phyloP scores from a whole-genome alignment of 495 filamentous ascomycete genomes.

The Talaromyces trachyspermus region DNA sequence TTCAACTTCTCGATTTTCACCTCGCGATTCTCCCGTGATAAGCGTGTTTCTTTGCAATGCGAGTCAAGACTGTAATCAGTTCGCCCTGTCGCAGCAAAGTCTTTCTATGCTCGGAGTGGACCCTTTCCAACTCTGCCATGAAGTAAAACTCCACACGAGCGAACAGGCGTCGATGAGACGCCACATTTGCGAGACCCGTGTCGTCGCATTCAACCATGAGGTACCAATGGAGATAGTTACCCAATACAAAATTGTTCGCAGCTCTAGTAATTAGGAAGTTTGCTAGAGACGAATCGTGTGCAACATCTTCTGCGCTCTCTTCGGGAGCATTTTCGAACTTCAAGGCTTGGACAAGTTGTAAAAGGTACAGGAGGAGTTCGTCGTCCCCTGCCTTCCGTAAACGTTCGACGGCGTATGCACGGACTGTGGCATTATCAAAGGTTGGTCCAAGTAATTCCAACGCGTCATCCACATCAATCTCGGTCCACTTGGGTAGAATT shows the following conservation, averaged over 20 bases:
- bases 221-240: conserved; percentile 97
- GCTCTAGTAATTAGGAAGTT: conserved; percentile 84
- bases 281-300: conserved; percentile 80
- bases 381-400: conserved; percentile 89
- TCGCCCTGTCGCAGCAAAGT: conserved; percentile 83
- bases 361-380: conserved; percentile 83
- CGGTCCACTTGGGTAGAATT: conserved; percentile 88
- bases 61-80: conserved; percentile 76
- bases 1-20: conserved; percentile 78
- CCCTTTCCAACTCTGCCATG: conserved; percentile 67
- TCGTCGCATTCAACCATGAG: conserved; percentile 96
- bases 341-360: conserved; percentile 92
- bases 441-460: conserved; percentile 88
- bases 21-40: conserved; percentile 65
- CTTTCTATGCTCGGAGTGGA: conserved; percentile 58
- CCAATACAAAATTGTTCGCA: conserved; percentile 76
- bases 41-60: conserved; percentile 83
- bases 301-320: conserved; percentile 51
- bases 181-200: conserved; percentile 58
- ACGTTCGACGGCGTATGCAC: conserved; percentile 88
- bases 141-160: conserved; percentile 91
- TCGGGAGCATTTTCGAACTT: conserved; percentile 80
- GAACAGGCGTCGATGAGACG: conserved; percentile 74
- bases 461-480: conserved; percentile 95
- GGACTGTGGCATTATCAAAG: conserved; percentile 79